A percentile compares a stretch with the other conserved stretches of the same genome.
These are phyloP conservation scores for Cercospora beticola DNA, from an alignment of 2,329 filamentous ascomycete species.

Conservation along the genomic window DNA sequence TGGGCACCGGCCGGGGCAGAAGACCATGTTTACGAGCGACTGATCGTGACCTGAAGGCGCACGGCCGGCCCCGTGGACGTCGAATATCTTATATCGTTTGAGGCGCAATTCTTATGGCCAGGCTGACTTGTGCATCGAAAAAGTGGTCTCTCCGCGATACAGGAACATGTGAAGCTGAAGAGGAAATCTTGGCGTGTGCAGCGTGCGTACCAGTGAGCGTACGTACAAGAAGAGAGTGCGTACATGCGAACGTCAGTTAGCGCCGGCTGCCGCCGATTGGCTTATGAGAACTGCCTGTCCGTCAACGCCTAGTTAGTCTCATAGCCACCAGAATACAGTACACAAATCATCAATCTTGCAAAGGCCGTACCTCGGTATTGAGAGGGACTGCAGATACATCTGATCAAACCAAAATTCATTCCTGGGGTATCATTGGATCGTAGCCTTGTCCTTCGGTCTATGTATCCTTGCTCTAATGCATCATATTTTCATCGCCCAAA, in stretches of 20 bases:
- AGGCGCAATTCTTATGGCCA: neutral
- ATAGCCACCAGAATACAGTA: neutral
- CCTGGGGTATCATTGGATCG: constrained; percentile 1
- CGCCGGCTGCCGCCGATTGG: neutral
- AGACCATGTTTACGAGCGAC: neutral
- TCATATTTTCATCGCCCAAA: neutral
- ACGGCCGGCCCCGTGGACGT: neutral
- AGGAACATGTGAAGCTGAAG: neutral
- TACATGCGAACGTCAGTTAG: neutral
- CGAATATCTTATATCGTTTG: neutral
- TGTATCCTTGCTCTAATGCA: neutral
- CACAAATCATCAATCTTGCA: neutral
- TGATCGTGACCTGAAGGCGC: neutral
- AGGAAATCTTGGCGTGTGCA: neutral
- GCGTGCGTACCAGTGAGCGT: neutral
- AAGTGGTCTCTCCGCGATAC: neutral
- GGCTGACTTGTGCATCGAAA: neutral
- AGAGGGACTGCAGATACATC: neutral
- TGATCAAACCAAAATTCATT: neutral
- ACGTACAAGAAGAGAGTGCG: neutral
- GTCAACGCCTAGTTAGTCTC: neutral
- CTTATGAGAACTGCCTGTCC: neutral
- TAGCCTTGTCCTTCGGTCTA: neutral
- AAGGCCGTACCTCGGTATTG: neutral
- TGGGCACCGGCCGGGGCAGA: neutral